These are phyloP conservation scores for Fusarium sp. DNA, from an alignment of 2,329 filamentous ascomycete species.

Conservation along the genomic window DNA sequence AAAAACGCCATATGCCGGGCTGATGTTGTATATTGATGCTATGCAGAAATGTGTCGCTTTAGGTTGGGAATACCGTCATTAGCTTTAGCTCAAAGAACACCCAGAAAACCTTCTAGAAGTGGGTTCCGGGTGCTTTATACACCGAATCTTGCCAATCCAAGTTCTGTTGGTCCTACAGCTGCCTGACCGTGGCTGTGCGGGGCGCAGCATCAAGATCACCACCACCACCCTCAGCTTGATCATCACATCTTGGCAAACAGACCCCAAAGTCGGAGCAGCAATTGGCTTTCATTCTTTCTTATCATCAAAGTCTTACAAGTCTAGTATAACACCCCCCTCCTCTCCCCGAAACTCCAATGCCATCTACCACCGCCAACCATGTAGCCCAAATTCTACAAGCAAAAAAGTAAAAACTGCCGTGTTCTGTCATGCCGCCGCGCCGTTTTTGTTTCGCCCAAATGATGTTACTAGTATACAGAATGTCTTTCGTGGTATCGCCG, in stretches of 20 bases:
- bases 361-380: constrained; percentile 16
- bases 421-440: constrained; percentile 18
- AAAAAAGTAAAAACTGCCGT: neutral
- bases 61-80: neutral
- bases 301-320: constrained; percentile 30
- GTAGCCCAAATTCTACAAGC: constrained; percentile 13
- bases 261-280: neutral
- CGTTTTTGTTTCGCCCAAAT: constrained; percentile 17
- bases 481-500: neutral
- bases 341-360: constrained; percentile 29
- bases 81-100: neutral
- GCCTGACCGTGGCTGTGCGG: neutral
- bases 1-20: neutral
- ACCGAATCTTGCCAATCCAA: neutral
- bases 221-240: neutral
- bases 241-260: neutral
- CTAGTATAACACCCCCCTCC: constrained; percentile 15
- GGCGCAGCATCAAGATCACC: neutral
- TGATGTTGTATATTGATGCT: too few species aligned
- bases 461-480: constrained; percentile 29
- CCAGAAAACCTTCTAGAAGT: neutral
- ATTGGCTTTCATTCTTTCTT: constrained; percentile 9
- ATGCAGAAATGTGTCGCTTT: neutral
- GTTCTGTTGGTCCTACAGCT: neutral
- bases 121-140: neutral